Evolutionary conservation across 2,329 filamentous ascomycete species (phyloP), one percentile per base, ranked within the genome.

Genomic region (Leptographium procerum): DNA sequence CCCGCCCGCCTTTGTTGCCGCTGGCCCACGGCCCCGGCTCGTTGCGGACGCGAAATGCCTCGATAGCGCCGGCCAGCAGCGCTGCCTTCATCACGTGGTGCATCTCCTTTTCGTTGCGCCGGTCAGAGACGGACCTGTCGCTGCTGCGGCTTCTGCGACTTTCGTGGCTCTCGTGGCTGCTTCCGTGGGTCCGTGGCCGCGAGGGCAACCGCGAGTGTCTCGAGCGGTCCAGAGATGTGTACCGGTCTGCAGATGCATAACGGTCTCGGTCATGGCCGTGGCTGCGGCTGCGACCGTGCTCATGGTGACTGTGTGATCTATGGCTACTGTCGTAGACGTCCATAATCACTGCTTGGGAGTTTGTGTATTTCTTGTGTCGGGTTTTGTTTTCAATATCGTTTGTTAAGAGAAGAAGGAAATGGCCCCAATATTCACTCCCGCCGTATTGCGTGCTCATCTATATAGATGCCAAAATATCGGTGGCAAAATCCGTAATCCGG

Each of bases 21-120:
- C 60, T 58, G 7, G 40, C 33, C 64, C 62, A 64, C 24, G 43
- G 29, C 45, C 61, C 61, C 10, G 60, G 63, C 43, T 60, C 56
- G n/a, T 60, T 56, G 19, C 59, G 60, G 34, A 62, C 54, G 10
- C 62, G 61, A 43, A 64, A 60, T 2, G 64, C 64, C 57, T 65
- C 63, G 51, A 62, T 54, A 10, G 61, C 62, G 28, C 62, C 64
- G 10, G 62, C 64, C 8, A 59, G 29, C 24, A 64, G 28, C 29
- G 62, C 64, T 2, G 66, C 61, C 22, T 52, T 59, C 22, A 57
- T 28, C n/a, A 56, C 57, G 7, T 62, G 57, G 22, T 53, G 57
- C 19, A 61, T 50, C 34, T 61, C 60, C 36, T 40, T 40, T 40
- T 40, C 36, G 36, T 40, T 40, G 36, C 36, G 36, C 13, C 14